phyloP scores from a whole-genome alignment of 2,329 filamentous ascomycete species.

The Pseudonectria foliicola region DNA sequence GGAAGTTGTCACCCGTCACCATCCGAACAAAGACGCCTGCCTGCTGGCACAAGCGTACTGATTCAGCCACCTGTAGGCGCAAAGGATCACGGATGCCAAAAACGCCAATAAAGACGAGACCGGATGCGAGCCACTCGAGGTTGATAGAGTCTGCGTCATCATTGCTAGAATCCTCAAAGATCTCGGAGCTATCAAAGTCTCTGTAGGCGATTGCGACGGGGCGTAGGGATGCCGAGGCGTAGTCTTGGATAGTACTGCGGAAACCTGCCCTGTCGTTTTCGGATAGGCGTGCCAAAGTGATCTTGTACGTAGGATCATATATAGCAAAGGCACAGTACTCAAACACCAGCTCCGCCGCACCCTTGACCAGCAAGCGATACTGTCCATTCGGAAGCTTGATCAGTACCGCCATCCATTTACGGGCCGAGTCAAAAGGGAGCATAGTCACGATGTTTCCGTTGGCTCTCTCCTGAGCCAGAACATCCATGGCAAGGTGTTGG shows the following conservation, averaged over 20 bases:
- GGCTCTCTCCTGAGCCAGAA: slow-evolving; percentile 38
- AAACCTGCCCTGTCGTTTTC: slow-evolving; percentile 26
- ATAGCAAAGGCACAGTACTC: slow-evolving; percentile 36
- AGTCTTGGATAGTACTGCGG: slow-evolving; percentile 34
- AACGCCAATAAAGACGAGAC: slow-evolving; percentile 65
- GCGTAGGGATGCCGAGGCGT: slow-evolving; percentile 63
- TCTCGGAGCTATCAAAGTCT: slow-evolving; percentile 65
- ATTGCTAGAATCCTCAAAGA: slow-evolving; percentile 40
- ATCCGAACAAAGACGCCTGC: slow-evolving; percentile 60
- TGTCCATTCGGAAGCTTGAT: slow-evolving; percentile 37
- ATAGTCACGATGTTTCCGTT: slow-evolving; percentile 40
- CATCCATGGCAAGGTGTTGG: slow-evolving; percentile 40
- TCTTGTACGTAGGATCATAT: slow-evolving; percentile 35
- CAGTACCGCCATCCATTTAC: slow-evolving; percentile 51
- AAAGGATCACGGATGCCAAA: slow-evolving; percentile 61
- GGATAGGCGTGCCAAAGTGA: slow-evolving; percentile 21
- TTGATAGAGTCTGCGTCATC: slow-evolving; percentile 29
- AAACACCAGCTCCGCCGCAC: slow-evolving; percentile 50
- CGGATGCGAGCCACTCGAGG: slow-evolving; percentile 36
- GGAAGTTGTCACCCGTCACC: slow-evolving; percentile 43
- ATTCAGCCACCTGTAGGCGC: slow-evolving; percentile 50
- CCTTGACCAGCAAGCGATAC: slow-evolving; percentile 49
- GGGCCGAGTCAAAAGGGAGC: slow-evolving; percentile 46
- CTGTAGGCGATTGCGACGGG: slow-evolving; percentile 70
- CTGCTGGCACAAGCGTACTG: slow-evolving; percentile 51